Base-by-base conservation (phyloP, 176 grass and related monocot genomes). In the Rhipidocladum racemiflorum region DNA sequence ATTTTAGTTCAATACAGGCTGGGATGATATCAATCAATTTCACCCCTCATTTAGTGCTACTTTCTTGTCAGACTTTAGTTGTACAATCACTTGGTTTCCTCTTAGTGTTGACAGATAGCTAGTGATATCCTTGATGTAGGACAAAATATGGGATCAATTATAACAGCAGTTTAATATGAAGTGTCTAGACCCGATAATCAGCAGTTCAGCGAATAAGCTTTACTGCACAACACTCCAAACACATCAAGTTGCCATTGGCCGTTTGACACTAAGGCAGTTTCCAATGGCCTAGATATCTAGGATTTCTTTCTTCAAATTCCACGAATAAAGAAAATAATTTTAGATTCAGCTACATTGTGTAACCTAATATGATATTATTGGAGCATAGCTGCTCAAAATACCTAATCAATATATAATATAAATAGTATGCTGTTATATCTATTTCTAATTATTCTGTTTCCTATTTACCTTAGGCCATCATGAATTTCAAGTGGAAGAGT, bases 11-110 rank as follows among this genome's bases (percentile, higher is more conserved):
- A 89, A 95, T 94, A 84, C 92, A 97, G 80, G n/a, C n/a, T 88
- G 44, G 85, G 4, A 97, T 97, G 95, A 97, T 92, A 60, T 61
- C 95, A 77, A 94, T 97, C 83, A 97, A 97, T 85, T 97, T 95
- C 70, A 97, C 95, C 57, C 95, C 95, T 65, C 95, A 97, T 92
- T 92, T 97, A 86, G 20, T 76, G 18, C 51, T 74, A 68, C 69
- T 56, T 74, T 75, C 29, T 80, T 74, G 20, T 65, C 15, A 54
- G 23, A 49, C 29, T 60, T 59, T 57, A 68, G 20, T 35, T 72
- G 59, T 60, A 60, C 23, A 12, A 59, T 36, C 6, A 68, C 6
- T 18, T 59, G n/a, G 15, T 73, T 74, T 1, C 32, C 36, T 73
- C 28, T 48, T 78, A 36, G 29, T n/a, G 29, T 48, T 4, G 49